Evolutionary conservation across 1,284 basidiomycete genomes (phyloP).

Genomic region (Laetiporus sulphureus): DNA sequence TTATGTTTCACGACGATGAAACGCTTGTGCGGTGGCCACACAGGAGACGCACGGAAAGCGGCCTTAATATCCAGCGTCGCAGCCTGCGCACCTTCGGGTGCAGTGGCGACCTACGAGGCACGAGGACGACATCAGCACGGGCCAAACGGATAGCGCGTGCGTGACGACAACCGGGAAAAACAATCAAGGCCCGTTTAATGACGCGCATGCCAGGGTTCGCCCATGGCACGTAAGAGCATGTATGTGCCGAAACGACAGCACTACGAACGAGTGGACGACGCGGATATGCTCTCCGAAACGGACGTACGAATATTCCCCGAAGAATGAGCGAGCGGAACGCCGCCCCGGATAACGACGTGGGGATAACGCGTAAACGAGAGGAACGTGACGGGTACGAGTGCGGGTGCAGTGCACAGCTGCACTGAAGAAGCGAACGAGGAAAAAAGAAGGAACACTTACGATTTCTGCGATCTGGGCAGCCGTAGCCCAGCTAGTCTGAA

Average conservation of each 20-base stretch:
- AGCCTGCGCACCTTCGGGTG: background rate
- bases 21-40: background rate
- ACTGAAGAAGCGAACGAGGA: no score
- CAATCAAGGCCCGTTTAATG: no score
- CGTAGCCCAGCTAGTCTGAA: background rate
- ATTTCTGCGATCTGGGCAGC: background rate
- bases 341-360: background rate
- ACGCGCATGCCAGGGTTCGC: no score
- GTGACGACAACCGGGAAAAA: no score
- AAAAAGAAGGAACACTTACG: background rate
- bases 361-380: background rate
- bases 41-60: background rate
- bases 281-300: background rate
- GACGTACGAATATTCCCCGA: background rate
- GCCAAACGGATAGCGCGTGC: no score
- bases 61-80: background rate
- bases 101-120: background rate
- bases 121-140: no score
- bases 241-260: background rate
- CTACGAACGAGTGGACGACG: background rate
- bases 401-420: background rate
- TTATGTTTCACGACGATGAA: background rate
- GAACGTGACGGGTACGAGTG: background rate
- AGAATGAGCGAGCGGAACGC: background rate
- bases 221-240: background rate